These are phyloP conservation scores for Protomyces pachydermus DNA, from an alignment of 1,139 yeast genomes.

Conservation along the genomic window DNA sequence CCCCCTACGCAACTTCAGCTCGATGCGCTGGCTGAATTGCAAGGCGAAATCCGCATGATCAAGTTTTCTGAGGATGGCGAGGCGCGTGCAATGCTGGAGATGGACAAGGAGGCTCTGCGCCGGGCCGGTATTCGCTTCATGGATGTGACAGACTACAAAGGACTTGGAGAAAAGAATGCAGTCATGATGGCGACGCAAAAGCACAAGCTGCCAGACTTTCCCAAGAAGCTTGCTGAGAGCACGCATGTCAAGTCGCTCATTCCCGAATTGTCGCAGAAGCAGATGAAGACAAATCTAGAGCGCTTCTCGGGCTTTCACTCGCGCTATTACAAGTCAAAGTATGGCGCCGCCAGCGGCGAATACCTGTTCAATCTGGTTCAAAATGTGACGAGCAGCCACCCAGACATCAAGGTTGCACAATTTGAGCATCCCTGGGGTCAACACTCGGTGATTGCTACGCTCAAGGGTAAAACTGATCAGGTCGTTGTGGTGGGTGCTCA, in stretches of 20 bases:
- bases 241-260: constrained; percentile 46
- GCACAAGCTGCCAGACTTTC: constrained; percentile 44
- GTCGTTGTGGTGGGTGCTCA: constrained; percentile 81
- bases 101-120: constrained; percentile 52
- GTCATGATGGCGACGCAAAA: constrained; percentile 10
- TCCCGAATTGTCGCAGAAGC: constrained; percentile 44
- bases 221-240: constrained; percentile 44
- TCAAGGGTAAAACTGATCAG: constrained; percentile 44
- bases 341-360: constrained; percentile 65
- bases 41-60: constrained; percentile 7
- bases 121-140: constrained; percentile 57
- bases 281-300: constrained; percentile 53
- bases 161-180: constrained; percentile 16
- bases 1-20: neutral
- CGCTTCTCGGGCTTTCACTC: constrained; percentile 66
- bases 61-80: neutral
- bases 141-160: constrained; percentile 57
- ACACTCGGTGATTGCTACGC: constrained; percentile 50
- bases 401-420: constrained; percentile 41
- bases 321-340: constrained; percentile 70
- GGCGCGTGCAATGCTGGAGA: constrained; percentile 47
- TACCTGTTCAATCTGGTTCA: constrained; percentile 59
- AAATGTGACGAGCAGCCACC: constrained; percentile 41
- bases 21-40: neutral
- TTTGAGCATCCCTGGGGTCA: constrained; percentile 57